phyloP scores from a whole-genome alignment of 805 yeast genomes.

The Candida krabiensis region DNA sequence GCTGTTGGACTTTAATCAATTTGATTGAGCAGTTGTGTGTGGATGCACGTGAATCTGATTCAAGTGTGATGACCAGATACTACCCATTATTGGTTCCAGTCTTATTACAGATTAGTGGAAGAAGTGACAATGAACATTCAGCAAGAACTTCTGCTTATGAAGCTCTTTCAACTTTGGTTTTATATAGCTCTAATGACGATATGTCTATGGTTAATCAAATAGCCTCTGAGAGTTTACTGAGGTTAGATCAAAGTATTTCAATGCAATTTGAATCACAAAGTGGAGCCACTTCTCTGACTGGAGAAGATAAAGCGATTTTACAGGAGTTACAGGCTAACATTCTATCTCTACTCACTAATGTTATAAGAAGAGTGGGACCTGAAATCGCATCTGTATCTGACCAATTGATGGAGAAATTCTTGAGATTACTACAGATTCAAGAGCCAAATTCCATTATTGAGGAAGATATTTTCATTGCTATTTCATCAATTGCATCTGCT shows the following conservation, averaged over 20 bases:
- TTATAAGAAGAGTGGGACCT: slow-evolving; percentile 75
- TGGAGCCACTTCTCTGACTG: slow-evolving; percentile 26
- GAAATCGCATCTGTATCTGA: slow-evolving; percentile 73
- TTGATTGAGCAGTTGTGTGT: slow-evolving; percentile 77
- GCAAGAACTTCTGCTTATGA: slow-evolving; percentile 97
- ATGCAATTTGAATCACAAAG: slow-evolving; percentile 49
- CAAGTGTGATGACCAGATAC: slow-evolving; percentile 72
- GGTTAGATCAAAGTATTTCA: slow-evolving; percentile 69
- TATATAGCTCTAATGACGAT: slow-evolving; percentile 69
- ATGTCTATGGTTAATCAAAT: slow-evolving; percentile 67
- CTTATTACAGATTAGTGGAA: slow-evolving; percentile 65
- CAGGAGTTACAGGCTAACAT: slow-evolving; percentile 88
- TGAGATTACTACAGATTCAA: slow-evolving; percentile 62
- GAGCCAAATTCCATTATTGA: slow-evolving; percentile 70
- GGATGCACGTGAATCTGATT: slow-evolving; percentile 46
- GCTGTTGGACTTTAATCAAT: slow-evolving; percentile 96
- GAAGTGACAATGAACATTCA: slow-evolving; percentile 79
- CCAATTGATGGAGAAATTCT: slow-evolving; percentile 77
- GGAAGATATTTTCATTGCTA: slow-evolving; percentile 91
- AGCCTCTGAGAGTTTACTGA: slow-evolving; percentile 69
- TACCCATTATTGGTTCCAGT: slow-evolving; percentile 69
- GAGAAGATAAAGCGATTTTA: slow-evolving; percentile 74
- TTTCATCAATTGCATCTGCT: slow-evolving; percentile 86
- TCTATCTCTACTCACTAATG: slow-evolving; percentile 74
- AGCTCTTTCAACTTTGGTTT: slow-evolving; percentile 80